Conservation (phyloP, 2,329 filamentous ascomycete genomes). For the Fusarium sp. region DNA sequence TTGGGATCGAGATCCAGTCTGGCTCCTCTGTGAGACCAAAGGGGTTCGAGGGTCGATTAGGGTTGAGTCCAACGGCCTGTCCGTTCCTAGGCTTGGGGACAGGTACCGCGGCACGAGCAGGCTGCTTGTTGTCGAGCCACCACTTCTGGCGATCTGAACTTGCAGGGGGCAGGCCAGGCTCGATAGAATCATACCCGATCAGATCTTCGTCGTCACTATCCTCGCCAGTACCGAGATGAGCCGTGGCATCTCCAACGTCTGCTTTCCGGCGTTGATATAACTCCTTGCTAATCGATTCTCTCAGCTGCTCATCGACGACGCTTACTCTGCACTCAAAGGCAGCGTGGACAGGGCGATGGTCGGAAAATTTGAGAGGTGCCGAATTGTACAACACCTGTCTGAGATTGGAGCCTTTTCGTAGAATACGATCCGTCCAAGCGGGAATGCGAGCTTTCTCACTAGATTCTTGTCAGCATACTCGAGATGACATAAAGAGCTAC, state of each 20-base stretch:
- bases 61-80: conserved; percentile 77
- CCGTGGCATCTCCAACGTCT: conserved; percentile 75
- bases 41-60: conserved; percentile 83
- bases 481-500: not conserved
- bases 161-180: conserved; percentile 80
- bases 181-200: conserved; percentile 85
- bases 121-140: conserved; percentile 80
- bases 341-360: conserved; percentile 96
- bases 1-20: conserved; percentile 83
- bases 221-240: conserved; percentile 66
- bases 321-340: conserved; percentile 88
- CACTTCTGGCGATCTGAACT: conserved; percentile 79
- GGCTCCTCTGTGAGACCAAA: conserved; percentile 81
- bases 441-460: conserved; percentile 95
- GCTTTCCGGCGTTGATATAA: conserved; percentile 80
- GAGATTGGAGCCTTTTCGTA: conserved; percentile 88
- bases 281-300: conserved; percentile 79
- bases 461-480: conserved; percentile 33
- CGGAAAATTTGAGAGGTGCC: conserved; percentile 89
- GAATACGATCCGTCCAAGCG: conserved; percentile 95
- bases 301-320: conserved; percentile 81
- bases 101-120: conserved; percentile 80
- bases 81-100: conserved; percentile 70
- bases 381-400: conserved; percentile 87
- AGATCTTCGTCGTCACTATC: conserved; percentile 84